phyloP scores from a whole-genome alignment of 306 rosid species.

The Calophaca sinica region DNA sequence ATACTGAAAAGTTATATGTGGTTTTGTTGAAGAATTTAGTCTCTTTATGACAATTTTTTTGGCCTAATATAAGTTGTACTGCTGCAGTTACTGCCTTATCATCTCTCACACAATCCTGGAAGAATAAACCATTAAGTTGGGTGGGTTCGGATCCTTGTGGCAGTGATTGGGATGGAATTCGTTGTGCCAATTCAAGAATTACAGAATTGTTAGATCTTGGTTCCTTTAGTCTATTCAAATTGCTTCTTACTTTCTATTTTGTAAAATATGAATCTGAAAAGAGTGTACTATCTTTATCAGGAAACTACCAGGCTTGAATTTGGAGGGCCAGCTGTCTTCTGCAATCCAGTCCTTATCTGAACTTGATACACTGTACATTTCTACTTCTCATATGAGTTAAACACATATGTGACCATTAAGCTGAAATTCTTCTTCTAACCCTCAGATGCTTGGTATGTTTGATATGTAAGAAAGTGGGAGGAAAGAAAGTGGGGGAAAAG shows the following conservation, averaged over 20 bases:
- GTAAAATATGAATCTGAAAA: not conserved
- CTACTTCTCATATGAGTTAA: slow-evolving; percentile 25
- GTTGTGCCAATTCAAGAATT: slow-evolving; percentile 50
- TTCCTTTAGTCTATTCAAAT: slow-evolving; percentile 32
- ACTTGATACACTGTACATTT: slow-evolving; percentile 58
- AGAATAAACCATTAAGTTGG: slow-evolving; percentile 55
- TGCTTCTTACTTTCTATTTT: slow-evolving; percentile 1
- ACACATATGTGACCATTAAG: not conserved
- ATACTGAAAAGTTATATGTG: too few species aligned
- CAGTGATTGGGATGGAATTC: slow-evolving; percentile 53
- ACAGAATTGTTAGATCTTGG: slow-evolving; percentile 50
- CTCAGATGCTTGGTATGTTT: slow-evolving; percentile 9
- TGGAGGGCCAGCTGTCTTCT: slow-evolving; percentile 60
- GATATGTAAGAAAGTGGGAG: too few species aligned
- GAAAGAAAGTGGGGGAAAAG: too few species aligned
- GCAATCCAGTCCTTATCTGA: slow-evolving; percentile 59
- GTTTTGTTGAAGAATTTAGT: slow-evolving; percentile 1
- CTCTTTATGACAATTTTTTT: not conserved
- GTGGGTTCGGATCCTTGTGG: slow-evolving; percentile 62
- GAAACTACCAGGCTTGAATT: slow-evolving; percentile 49
- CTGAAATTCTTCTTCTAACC: slow-evolving; percentile 17
- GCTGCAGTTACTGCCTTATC: slow-evolving; percentile 49
- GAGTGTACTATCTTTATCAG: slow-evolving; percentile 48
- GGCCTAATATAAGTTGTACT: slow-evolving; percentile 1
- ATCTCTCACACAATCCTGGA: slow-evolving; percentile 50